Percentiles rank a stretch among this genome's conserved stretches.
These are phyloP conservation scores for Uncinocarpus reesii DNA, from an alignment of 2,329 filamentous ascomycete genomes.

Conservation along the genomic window DNA sequence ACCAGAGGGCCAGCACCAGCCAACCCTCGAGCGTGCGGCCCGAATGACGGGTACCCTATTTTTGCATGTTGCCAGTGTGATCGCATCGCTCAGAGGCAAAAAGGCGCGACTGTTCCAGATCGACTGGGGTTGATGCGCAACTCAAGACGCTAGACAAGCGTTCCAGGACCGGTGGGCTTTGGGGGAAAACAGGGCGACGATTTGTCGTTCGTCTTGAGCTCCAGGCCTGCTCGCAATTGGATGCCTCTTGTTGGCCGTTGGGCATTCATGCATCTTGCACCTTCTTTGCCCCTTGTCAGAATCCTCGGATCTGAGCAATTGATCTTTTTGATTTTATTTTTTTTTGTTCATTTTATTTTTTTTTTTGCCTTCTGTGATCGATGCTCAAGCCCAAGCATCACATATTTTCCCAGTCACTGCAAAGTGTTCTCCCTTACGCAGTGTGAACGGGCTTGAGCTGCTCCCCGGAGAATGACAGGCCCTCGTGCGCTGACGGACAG, in stretches of 20 bases:
- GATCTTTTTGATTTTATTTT: too few relatives aligned
- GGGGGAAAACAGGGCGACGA: conserved; percentile 24
- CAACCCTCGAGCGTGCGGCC: conserved; percentile 3
- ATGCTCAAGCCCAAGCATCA: neutral
- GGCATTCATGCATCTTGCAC: conserved; percentile 18
- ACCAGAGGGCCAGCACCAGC: neutral
- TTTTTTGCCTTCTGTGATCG: too few relatives aligned
- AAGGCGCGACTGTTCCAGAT: conserved; percentile 15
- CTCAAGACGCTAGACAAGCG: neutral
- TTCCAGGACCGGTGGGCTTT: conserved; percentile 16
- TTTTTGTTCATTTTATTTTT: too few relatives aligned
- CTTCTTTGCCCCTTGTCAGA: neutral
- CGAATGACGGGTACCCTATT: conserved; percentile 9
- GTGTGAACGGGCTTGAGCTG: too few relatives aligned
- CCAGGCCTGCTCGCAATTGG: conserved; percentile 25
- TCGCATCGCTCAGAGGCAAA: neutral
- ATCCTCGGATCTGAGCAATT: neutral
- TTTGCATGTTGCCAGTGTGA: conserved; percentile 5
- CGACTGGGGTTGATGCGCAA: conserved; percentile 11
- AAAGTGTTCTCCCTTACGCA: too few relatives aligned
- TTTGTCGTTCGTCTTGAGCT: conserved; percentile 26
- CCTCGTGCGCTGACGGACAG: conserved; percentile 2
- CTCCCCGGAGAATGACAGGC: conserved; percentile 11
- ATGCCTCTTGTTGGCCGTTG: conserved; percentile 25
- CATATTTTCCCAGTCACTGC: neutral